Evolutionary conservation across 306 rosid genomes (phyloP).

Genomic region (Herpetospermum pedunculosum): DNA sequence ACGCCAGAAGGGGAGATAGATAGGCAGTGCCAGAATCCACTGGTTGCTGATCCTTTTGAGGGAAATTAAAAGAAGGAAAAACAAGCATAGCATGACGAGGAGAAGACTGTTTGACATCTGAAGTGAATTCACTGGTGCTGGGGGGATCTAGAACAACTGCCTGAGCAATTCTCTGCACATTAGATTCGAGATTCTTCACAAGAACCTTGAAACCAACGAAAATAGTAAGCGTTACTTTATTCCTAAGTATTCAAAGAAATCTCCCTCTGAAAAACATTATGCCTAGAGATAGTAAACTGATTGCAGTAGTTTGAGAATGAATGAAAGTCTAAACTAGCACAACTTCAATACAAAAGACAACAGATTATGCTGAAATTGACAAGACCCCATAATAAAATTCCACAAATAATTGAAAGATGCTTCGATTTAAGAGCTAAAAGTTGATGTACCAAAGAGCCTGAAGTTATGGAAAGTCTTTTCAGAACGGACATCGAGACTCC

Average conservation of each 20-base stretch:
- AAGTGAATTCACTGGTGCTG: slow-evolving; percentile 7
- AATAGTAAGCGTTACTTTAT: background rate
- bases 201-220: slow-evolving; percentile 37
- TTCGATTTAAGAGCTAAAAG: background rate
- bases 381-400: background rate
- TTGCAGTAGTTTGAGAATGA: background rate
- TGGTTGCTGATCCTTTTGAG: slow-evolving; percentile 14
- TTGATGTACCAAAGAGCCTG: slow-evolving; percentile 42
- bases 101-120: slow-evolving; percentile 17
- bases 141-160: slow-evolving; percentile 76
- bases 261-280: background rate
- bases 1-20: slow-evolving; percentile 67
- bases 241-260: background rate
- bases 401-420: background rate
- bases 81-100: slow-evolving; percentile 39
- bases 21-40: slow-evolving; percentile 40
- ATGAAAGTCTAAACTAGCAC: background rate
- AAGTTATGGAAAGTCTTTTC: slow-evolving; percentile 51
- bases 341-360: background rate
- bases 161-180: slow-evolving; percentile 46
- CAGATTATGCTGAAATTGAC: background rate
- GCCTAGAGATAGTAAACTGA: background rate
- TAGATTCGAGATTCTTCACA: slow-evolving; percentile 54
- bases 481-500: slow-evolving; percentile 55
- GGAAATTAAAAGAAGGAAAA: slow-evolving; percentile 54